Evolutionary conservation across 2,329 filamentous ascomycete genomes (phyloP).

Genomic region (Paraconiothyrium brasiliense): DNA sequence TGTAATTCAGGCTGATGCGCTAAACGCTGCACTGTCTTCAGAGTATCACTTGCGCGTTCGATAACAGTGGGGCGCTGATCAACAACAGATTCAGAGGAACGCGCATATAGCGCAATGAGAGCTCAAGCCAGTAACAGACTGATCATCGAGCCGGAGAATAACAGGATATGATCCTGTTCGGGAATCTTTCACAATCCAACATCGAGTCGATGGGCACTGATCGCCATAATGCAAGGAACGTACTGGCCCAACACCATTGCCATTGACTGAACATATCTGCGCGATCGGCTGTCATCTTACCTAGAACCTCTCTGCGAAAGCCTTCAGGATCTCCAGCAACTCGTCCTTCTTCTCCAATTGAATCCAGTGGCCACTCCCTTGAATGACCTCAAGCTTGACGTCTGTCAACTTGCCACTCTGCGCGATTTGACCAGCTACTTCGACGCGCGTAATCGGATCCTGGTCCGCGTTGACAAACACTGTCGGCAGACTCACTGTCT

Average conservation of each 20-base stretch:
- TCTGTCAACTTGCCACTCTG: slow-evolving; percentile 2
- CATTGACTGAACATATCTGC: not conserved
- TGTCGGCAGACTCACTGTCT: not conserved
- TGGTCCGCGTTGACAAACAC: slow-evolving; percentile 2
- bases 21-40: too few relatives aligned
- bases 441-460: not conserved
- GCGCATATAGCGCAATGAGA: too few relatives aligned
- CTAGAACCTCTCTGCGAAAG: not conserved
- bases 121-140: not conserved
- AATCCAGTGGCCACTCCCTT: slow-evolving; percentile 1
- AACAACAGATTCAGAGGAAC: too few relatives aligned
- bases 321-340: not conserved
- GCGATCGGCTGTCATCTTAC: not conserved
- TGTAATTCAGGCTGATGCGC: too few relatives aligned
- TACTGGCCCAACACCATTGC: not conserved
- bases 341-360: slow-evolving; percentile 2
- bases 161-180: too few relatives aligned
- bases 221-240: too few relatives aligned
- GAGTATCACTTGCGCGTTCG: too few relatives aligned
- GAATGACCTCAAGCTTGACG: not conserved
- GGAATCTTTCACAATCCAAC: not conserved
- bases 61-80: too few relatives aligned
- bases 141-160: not conserved
- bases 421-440: slow-evolving; percentile 1
- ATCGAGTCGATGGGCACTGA: too few relatives aligned